Conservation (phyloP, 139 green algal species). For the Desmodesmus armatus region DNA sequence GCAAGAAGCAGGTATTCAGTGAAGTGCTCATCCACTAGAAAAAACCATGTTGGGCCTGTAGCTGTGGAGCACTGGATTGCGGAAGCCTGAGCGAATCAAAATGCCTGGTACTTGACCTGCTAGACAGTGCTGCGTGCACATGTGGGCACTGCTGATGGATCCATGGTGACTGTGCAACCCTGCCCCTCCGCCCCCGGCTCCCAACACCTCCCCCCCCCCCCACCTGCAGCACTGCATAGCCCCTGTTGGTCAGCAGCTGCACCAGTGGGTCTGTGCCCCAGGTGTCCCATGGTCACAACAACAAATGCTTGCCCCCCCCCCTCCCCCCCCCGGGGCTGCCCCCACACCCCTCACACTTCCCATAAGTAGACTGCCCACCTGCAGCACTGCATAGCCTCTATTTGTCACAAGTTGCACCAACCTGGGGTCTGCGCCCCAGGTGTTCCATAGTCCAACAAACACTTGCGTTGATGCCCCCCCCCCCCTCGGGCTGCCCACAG, state of each 20-base stretch:
- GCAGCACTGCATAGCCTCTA: conserved; percentile 35
- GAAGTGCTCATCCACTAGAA: no score
- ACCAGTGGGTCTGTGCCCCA: conserved; percentile 21
- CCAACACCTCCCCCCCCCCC: no score
- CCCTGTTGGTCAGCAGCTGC: conserved; percentile 25
- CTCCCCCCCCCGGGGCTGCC: background rate
- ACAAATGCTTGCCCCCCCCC: background rate
- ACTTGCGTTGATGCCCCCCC: background rate
- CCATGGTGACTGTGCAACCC: no score
- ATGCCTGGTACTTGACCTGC: no score
- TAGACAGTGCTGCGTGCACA: no score
- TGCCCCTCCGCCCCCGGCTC: no score
- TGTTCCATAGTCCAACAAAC: conserved; percentile 12
- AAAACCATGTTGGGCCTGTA: no score
- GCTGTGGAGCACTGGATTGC: no score
- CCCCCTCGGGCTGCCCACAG: background rate
- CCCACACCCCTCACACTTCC: background rate
- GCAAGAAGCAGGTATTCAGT: background rate
- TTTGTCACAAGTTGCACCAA: conserved; percentile 21
- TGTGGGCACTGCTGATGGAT: no score
- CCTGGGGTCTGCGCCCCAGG: conserved; percentile 14
- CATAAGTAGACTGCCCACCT: conserved; percentile 11
- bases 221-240: conserved; percentile 38
- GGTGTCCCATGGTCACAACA: conserved; percentile 23
- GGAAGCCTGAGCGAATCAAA: no score